Evolutionary conservation across 2,329 filamentous ascomycete species (phyloP).

Genomic region (Ambrosiella beaveri): DNA sequence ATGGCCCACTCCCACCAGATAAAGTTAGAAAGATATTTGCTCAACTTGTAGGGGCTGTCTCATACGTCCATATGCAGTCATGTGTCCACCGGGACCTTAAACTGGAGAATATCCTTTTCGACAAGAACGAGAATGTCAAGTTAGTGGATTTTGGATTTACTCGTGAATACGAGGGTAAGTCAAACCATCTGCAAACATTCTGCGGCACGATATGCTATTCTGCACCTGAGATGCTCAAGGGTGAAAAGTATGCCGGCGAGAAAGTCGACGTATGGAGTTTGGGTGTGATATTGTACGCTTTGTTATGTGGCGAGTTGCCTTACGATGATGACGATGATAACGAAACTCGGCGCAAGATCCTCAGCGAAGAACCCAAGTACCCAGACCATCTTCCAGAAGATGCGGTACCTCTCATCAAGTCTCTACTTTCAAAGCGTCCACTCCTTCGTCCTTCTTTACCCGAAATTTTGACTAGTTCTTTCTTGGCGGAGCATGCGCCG

Average conservation of each 20-base stretch:
- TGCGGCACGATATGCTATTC: slow-evolving; percentile 97
- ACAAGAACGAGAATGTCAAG: slow-evolving; percentile 95
- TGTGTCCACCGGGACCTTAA: slow-evolving; percentile 96
- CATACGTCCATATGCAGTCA: slow-evolving; percentile 85
- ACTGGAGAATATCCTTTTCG: slow-evolving; percentile 59
- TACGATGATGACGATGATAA: slow-evolving; percentile 94
- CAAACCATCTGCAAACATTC: slow-evolving; percentile 90
- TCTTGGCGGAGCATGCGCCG: slow-evolving; percentile 70
- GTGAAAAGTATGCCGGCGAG: slow-evolving; percentile 92
- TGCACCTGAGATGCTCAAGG: slow-evolving; percentile 94
- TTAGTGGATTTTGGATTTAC: slow-evolving; percentile 97
- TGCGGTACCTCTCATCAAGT: slow-evolving; percentile 58
- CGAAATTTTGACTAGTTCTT: slow-evolving; percentile 76
- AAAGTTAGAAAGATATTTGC: slow-evolving; percentile 94
- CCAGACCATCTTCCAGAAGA: slow-evolving; percentile 64
- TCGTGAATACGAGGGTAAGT: slow-evolving; percentile 85
- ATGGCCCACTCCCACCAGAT: slow-evolving; percentile 65
- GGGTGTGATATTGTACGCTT: slow-evolving; percentile 67
- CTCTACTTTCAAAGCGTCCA: slow-evolving; percentile 78
- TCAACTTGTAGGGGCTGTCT: slow-evolving; percentile 84
- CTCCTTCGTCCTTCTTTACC: slow-evolving; percentile 63
- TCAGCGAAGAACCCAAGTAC: slow-evolving; percentile 71
- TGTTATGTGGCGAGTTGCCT: slow-evolving; percentile 71
- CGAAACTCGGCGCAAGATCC: slow-evolving; percentile 66
- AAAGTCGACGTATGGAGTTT: slow-evolving; percentile 96